A percentile compares a stretch with the other conserved stretches of the same genome.
These are phyloP conservation scores for Penicillium coffeae DNA, from an alignment of 495 filamentous ascomycete species.

Conservation along the genomic window DNA sequence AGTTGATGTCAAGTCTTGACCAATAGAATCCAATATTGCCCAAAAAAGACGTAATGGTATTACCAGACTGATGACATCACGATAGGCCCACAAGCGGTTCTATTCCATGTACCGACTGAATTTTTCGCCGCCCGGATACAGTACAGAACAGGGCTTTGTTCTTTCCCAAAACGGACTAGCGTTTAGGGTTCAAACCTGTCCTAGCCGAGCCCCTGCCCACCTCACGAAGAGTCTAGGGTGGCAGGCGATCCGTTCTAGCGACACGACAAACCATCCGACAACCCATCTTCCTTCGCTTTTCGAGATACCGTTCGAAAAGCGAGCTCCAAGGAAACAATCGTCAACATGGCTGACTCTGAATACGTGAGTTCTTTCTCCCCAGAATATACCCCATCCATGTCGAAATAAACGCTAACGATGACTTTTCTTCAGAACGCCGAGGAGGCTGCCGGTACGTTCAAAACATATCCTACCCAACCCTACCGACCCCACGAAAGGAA, in stretches of 20 bases:
- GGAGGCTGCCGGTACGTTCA: conserved; percentile 80
- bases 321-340: conserved; percentile 49
- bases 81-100: not conserved
- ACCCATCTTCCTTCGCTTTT: conserved; percentile 48
- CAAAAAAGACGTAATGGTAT: not conserved
- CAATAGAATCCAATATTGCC: no score
- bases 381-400: not conserved
- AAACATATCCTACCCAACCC: conserved; percentile 12
- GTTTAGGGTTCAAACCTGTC: conserved; percentile 43
- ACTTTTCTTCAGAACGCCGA: conserved; percentile 70
- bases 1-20: no score
- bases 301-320: conserved; percentile 50
- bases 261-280: conserved; percentile 42
- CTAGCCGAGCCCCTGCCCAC: conserved; percentile 46
- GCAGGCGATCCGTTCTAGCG: conserved; percentile 37
- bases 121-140: not conserved
- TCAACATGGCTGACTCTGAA: conserved; percentile 88
- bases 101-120: not conserved
- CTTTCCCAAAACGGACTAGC: conserved; percentile 27
- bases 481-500: conserved; percentile 3
- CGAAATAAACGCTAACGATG: conserved; percentile 35
- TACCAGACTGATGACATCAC: not conserved
- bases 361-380: conserved; percentile 63
- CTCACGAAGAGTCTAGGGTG: conserved; percentile 29
- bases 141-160: conserved; percentile 8